Conservation (phyloP, 2,329 filamentous ascomycete species). For the Exophiala alcalophila region DNA sequence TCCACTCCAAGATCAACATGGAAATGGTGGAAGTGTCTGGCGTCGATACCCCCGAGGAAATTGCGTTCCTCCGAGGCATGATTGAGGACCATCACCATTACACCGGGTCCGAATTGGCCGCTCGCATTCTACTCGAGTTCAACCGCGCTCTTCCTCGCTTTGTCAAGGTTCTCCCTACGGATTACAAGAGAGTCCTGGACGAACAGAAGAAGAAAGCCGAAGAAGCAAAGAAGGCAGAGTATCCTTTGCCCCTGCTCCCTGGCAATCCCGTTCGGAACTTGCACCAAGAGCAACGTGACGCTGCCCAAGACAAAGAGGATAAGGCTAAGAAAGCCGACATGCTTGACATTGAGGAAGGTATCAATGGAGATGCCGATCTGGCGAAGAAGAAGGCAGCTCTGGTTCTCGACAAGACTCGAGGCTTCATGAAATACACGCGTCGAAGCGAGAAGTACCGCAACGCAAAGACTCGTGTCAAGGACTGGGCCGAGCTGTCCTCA, state of each 20-base stretch:
- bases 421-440: slow-evolving; percentile 96
- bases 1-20: slow-evolving; percentile 88
- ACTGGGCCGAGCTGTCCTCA: slow-evolving; percentile 87
- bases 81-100: slow-evolving; percentile 98
- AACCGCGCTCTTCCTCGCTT: slow-evolving; percentile 85
- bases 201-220: slow-evolving; percentile 84
- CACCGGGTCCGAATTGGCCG: slow-evolving; percentile 91
- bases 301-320: slow-evolving; percentile 59
- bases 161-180: slow-evolving; percentile 86
- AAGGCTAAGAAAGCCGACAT: slow-evolving; percentile 68
- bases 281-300: slow-evolving; percentile 54
- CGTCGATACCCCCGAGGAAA: slow-evolving; percentile 80
- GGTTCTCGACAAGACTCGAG: slow-evolving; percentile 94
- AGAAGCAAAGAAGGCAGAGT: slow-evolving; percentile 79
- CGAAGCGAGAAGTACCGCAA: slow-evolving; percentile 90
- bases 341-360: slow-evolving; percentile 86
- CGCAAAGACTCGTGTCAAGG: slow-evolving; percentile 77
- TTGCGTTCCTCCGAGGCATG: slow-evolving; percentile 83
- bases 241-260: slow-evolving; percentile 73
- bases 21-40: slow-evolving; percentile 93
- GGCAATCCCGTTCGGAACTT: slow-evolving; percentile 58
- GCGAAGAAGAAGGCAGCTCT: slow-evolving; percentile 89
- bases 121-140: slow-evolving; percentile 92
- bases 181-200: slow-evolving; percentile 89
- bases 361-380: slow-evolving; percentile 70